Evolutionary conservation across 805 yeast species (phyloP), one percentile per base, ranked within the genome.

Genomic region (Yarrowia sp.): DNA sequence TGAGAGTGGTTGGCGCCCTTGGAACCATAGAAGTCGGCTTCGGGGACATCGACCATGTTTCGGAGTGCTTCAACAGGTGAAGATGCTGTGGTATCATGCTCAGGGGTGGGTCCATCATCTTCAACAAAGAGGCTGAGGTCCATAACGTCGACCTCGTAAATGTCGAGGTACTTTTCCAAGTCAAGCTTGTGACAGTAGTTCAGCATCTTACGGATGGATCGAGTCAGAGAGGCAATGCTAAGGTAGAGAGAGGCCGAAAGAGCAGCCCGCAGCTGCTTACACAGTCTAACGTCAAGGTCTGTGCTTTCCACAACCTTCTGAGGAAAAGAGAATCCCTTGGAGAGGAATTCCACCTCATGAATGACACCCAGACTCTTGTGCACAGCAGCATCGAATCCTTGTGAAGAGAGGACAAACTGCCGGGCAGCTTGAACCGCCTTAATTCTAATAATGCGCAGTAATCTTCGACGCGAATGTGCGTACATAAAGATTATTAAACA

Each of bases 131-230:
- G 56, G 26, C 46, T 36, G 17, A 61, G 46, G 36, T 61, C 64
- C 44, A 36, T 33, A 3, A 73, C 38, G 0, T 74, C 70, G 7
- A 82, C 68, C 14, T 74, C 79, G 69, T 82, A 82, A 3, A 82
- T 75, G 30, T 75, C 80, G 67, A 81, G 77, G 66, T 79, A 82
- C 65, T 78, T 76, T 41, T 75, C 73, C 32, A 82, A 69, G 22
- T 76, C 80, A 5, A 72, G 67, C 17, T 72, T 69, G 54, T 76
- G 69, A 22, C 78, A 71, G 61, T 71, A 66, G 10, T 75, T 71
- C 2, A 77, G 49, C 44, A 76, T 58, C 35, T 70, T 69, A 12
- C 68, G 68, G 32, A 76, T 67, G 9, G 74, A 69, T 17, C 70
- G 72, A 1, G 73, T 62, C 4, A 75, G 58, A 8, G 76, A 72